Evolutionary conservation across 306 rosid species (phyloP), one percentile per base, ranked within the genome.

Genomic region (Rosa chinensis): DNA sequence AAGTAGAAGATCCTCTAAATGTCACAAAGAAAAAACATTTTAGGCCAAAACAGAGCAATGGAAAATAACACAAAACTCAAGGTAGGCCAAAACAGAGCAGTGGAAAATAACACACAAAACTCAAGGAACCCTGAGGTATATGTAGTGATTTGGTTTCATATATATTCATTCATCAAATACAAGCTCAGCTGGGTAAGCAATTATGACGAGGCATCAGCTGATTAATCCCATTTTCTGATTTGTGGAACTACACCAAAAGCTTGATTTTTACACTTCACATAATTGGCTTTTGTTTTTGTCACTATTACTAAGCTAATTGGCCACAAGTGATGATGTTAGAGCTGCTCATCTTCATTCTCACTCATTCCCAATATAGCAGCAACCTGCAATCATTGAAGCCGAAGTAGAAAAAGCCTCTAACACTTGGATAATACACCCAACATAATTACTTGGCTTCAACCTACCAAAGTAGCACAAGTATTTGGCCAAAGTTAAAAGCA

Each of bases 311-410:
- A 35, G 70, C 70, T 64, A 35, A 35, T 64, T 64, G 45, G 70
- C 44, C 18, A 17, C 7, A 64, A 35, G 17, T 5, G 32, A 37
- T 32, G 68, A 63, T 32, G 5, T 17, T 39, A 37, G 5, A 35
- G 45, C 49, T 40, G 48, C 44, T 39, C 7, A 17, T 10, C 49
- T 14, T 66, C 44, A 37, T 8, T 39, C 72, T 66, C 71, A 40
- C 28, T 42, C 72, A 37, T 64, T 64, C 45, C 70, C 11, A 32
- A 35, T 66, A 37, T 18, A 11, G 72, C 8, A 8, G 18, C 6
- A 66, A 66, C 14, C 28, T 67, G 49, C 72, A 67, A 67, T 67
- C 4, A 67, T 67, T 18, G 72, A 39, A 67, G 2, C 72, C 28
- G 20, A 40, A 39, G 21, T 16, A n/a, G 72, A 8, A 40, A 40